These are phyloP conservation scores for Eruca vesicaria DNA, from an alignment of 441 rosid genomes.

Conservation along the genomic window DNA sequence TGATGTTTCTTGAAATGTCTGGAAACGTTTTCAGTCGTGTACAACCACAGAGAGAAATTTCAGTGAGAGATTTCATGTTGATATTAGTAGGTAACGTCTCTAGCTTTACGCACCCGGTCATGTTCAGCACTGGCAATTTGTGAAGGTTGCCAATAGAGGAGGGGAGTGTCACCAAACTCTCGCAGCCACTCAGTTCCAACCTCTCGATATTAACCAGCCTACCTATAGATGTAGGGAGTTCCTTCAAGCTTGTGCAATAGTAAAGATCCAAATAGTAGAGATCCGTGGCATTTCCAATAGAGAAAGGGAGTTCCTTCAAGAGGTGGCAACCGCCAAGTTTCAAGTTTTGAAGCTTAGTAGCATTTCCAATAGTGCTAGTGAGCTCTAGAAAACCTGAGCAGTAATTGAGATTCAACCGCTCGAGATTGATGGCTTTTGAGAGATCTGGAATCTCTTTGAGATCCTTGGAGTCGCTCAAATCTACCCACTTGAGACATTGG, in stretches of 20 bases:
- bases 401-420: not conserved
- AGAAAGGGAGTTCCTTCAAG: no score
- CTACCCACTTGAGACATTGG: not conserved
- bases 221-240: slow-evolving; percentile 12
- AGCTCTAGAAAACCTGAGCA: not conserved
- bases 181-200: slow-evolving; percentile 25
- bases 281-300: not conserved
- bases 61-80: not conserved
- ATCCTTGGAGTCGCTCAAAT: not conserved
- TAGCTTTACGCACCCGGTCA: not conserved
- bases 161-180: not conserved
- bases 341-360: no score
- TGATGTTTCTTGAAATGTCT: not conserved
- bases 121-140: not conserved
- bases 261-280: no score
- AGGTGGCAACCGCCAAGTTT: no score
- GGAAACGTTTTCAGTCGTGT: not conserved
- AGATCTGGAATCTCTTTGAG: slow-evolving; percentile 17
- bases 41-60: not conserved
- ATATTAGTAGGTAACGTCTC: not conserved
- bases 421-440: not conserved
- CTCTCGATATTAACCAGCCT: not conserved
- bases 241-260: not conserved
- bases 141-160: not conserved
- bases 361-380: not conserved